Conservation (phyloP, 306 rosid species). For the Begonia masoniana region DNA sequence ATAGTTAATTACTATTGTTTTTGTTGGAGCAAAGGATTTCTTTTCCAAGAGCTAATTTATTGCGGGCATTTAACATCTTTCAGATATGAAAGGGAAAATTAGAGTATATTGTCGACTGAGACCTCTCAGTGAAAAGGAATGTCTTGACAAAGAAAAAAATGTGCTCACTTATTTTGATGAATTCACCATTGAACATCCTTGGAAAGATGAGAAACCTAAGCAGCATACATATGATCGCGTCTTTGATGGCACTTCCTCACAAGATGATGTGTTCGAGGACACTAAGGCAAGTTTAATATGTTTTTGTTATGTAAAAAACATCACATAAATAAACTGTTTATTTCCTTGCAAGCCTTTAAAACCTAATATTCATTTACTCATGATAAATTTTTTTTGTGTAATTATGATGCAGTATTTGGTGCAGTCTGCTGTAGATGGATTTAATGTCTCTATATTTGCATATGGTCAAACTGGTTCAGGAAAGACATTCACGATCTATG, state of each 20-base stretch:
- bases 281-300: constrained; percentile 58
- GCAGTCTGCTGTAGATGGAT: constrained; percentile 87
- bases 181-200: constrained; percentile 80
- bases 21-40: background rate
- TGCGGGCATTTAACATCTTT: constrained; percentile 11
- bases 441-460: constrained; percentile 86
- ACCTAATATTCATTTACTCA: background rate
- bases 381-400: constrained; percentile 1
- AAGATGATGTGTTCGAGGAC: constrained; percentile 82
- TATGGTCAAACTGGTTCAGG: constrained; percentile 98
- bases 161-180: constrained; percentile 44
- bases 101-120: constrained; percentile 83
- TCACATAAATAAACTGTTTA: constrained; percentile 4
- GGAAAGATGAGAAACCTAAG: constrained; percentile 76
- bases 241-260: constrained; percentile 58
- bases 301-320: constrained; percentile 4
- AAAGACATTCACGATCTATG: constrained; percentile 81
- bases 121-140: constrained; percentile 73
- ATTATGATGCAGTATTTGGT: constrained; percentile 63
- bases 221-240: constrained; percentile 80
- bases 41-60: background rate
- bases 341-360: background rate
- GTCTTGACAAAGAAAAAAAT: constrained; percentile 34
- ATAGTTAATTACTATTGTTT: too few species aligned
- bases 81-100: constrained; percentile 98